Conservation (phyloP, 208 protist genomes). For the Leishmania lainsoni region DNA sequence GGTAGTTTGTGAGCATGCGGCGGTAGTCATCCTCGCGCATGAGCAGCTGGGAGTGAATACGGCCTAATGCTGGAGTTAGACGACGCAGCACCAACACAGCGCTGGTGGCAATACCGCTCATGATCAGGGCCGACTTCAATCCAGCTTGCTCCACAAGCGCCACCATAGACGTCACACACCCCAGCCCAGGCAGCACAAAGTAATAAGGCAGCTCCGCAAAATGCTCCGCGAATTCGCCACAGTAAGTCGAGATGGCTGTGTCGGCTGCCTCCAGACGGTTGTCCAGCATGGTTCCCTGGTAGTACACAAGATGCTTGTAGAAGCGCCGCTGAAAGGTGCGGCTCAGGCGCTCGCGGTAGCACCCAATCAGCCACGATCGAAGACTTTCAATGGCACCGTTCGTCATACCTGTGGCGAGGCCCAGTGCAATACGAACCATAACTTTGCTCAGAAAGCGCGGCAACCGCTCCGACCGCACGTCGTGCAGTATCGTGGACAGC, state of each 20-base stretch:
- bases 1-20: conserved; percentile 69
- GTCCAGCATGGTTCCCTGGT: conserved; percentile 79
- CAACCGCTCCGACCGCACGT: conserved; percentile 43
- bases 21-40: conserved; percentile 78
- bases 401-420: conserved; percentile 44
- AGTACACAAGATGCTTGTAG: conserved; percentile 81
- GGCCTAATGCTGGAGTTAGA: conserved; percentile 74
- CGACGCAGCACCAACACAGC: conserved; percentile 64
- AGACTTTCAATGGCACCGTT: conserved; percentile 75
- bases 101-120: conserved; percentile 48
- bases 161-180: conserved; percentile 55
- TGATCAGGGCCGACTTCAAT: conserved; percentile 36
- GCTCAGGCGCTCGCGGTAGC: conserved; percentile 81
- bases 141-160: conserved; percentile 73
- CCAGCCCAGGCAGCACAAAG: conserved; percentile 77
- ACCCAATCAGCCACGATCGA: conserved; percentile 81
- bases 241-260: conserved; percentile 85
- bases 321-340: conserved; percentile 78
- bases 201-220: conserved; percentile 91
- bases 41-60: conserved; percentile 75
- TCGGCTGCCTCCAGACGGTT: conserved; percentile 74
- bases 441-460: conserved; percentile 54
- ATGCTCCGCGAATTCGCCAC: conserved; percentile 89
- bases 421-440: conserved; percentile 48
- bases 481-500: conserved; percentile 70